Base-by-base conservation (phyloP, 345 rosid species). In the Syzygium jambos region DNA sequence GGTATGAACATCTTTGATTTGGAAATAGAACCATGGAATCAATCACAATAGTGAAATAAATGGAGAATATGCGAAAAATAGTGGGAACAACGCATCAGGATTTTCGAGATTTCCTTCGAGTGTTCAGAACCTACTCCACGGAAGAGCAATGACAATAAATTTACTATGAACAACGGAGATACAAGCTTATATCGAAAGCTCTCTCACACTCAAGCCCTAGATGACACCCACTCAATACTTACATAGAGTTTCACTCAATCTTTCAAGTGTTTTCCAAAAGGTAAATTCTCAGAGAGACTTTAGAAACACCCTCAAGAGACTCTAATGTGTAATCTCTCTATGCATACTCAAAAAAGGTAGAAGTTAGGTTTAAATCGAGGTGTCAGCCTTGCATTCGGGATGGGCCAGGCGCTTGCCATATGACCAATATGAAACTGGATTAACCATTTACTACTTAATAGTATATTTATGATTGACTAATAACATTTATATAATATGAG, bases 61-160 rank as follows among this genome's bases (percentile, higher is more conserved):
- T 5, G 78, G 6, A 68, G 46, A 68, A 30, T 65, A 34, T 68
- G 22, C 5, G 1, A 8, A 43, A 68, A 68, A 30, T 17, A 34
- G 23, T 8, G 25, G 17, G 43, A 68, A 68, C 23, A 16, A 68
- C 1, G 3, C 38, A 30, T 30, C 3, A 4, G 19, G 11, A 68
- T 16, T 30, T 30, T 30, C 2, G 22, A 30, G 23, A 16, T 17
- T 68, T 0, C 3, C 0, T 73, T 7, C 10, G 13, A 19, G 80
- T 2, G 0, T 38, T 73, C 12, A 10, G 22, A 19, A 19, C 46
- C 25, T 73, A 17, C 25, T 68, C 13, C 25, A 22, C 2, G 12
- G 41, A 6, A 34, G 22, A 73, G 46, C 21, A 23, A 5, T 0
- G 11, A 19, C 0, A 7, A 19, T 34, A 19, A 34, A 73, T 65